A percentile compares a stretch with the other conserved stretches of the same genome.
These are phyloP conservation scores for Colletotrichum tropicicola DNA, from an alignment of 2,329 filamentous ascomycete species.

Conservation along the genomic window DNA sequence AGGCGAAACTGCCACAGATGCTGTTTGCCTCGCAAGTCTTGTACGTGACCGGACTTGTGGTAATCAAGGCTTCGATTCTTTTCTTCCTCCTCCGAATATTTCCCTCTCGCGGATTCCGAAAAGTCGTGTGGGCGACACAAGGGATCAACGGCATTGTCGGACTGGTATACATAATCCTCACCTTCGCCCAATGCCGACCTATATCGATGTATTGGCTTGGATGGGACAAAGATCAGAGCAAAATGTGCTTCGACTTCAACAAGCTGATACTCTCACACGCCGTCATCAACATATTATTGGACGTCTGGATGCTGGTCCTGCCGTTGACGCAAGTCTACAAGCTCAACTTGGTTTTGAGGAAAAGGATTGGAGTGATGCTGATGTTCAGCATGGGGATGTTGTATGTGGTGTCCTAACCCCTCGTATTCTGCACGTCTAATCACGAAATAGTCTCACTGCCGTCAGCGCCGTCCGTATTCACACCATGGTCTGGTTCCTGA, in stretches of 20 bases:
- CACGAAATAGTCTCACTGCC: not conserved
- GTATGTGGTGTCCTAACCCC: not conserved
- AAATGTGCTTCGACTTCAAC: not conserved
- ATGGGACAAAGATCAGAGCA: not conserved
- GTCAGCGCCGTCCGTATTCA: not conserved
- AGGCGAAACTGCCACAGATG: not conserved
- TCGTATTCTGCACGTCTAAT: no score
- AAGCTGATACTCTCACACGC: not conserved
- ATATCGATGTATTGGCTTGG: not conserved
- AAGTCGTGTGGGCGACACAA: not conserved
- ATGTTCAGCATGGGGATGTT: conserved; percentile 1
- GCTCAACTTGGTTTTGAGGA: conserved; percentile 30
- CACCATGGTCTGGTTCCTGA: not conserved
- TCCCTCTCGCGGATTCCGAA: conserved; percentile 25
- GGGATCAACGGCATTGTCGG: not conserved
- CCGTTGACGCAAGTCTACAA: conserved; percentile 31
- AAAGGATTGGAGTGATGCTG: conserved; percentile 28
- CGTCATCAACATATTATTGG: conserved; percentile 32
- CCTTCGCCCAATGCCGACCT: not conserved
- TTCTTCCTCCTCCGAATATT: conserved; percentile 45
- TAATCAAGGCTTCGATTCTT: conserved; percentile 41
- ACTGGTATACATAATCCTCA: not conserved
- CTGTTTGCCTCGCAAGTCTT: not conserved
- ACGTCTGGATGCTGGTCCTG: conserved; percentile 33
- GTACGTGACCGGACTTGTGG: not conserved